Base-by-base conservation (phyloP, 148 eudicot species). In the Rhododendron williamsianum region DNA sequence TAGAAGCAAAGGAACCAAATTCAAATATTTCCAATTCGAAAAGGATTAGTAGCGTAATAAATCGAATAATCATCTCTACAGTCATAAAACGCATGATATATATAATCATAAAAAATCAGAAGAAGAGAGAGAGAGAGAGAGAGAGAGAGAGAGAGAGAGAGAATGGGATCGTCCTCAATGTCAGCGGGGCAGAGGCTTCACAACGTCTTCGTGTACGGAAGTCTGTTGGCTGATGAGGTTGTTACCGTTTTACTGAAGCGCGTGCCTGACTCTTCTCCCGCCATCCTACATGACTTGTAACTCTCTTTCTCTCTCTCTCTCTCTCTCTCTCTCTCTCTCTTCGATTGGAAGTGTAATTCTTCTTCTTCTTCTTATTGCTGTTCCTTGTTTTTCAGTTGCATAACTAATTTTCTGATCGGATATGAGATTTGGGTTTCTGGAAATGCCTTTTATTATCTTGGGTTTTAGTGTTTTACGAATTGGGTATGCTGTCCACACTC, bases 191-290 rank as follows among this genome's bases (percentile, higher is more conserved):
- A 78, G 83, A 83, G 60, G 76, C 35, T 82, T 27, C 91, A 88
- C 84, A 91, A 89, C 51, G 98, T 94, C 0, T 95, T 94, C 87
- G 98, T 95, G n/a, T 95, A 95, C 86, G 98, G 98, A 65, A 95
- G 97, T 85, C 90, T 95, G 30, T 84, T 92, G 52, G 93, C 97
- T 4, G 96, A 95, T 79, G 93, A 94, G 85, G 95, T 95, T 60
- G 98, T 93, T 84, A 87, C 84, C 5, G 91, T 91, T 21, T 88
- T 95, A 33, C 84, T 95, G 84, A 88, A 89, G 16, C 96, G 97
- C 21, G 78, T 93, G 45, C 97, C 98, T 82, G 38, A 67, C 12
- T 88, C 88, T 27, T 90, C 90, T 81, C 93, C 94, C 51, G 98
- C 98, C 25, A 49, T 82, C 63, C 96, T 95, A 76, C 84, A 87